Evolutionary conservation across 768 basidiomycete species (phyloP), one percentile per base, ranked within the genome.

Genomic region (Suillus tomentosus): DNA sequence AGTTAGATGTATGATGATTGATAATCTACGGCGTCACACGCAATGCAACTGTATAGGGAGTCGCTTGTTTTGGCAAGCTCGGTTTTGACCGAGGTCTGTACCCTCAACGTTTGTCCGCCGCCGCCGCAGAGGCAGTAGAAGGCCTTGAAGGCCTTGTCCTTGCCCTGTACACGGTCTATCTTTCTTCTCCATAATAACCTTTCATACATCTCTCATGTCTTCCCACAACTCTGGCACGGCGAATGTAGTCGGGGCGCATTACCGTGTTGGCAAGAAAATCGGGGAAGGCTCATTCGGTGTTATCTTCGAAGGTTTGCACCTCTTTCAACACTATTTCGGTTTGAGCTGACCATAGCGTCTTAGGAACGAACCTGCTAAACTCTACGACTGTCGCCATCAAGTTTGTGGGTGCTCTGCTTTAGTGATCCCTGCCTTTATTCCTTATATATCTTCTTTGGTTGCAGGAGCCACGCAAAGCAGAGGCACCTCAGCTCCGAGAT

Each of bases 351-450:
- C 59, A n/a, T 55, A 36, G 58, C 60, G 10, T 60, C 66, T 57
- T 73, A 98, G 96, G 96, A 34, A 96, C 95, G 9, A 99, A 99
- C 75, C 83, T 99, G 39, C 88, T 99, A 80, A 99, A 99, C 83
- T 95, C 92, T 4, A 95, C 96, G 81, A 96, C 95, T 11, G 96
- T 99, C 66, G 97, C 97, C 67, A 99, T 99, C 88, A 99, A 99
- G 84, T 99, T 99, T 86, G 97, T 99, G 73, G 79, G 96, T 88
- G 55, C 55, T 54, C 17, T 60, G 50, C 48, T 34, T 4, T 10
- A 54, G 13, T 14, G 37, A 13, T n/a, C 19, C 17, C n/a, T 43
- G 4, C 39, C 24, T 40, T 24, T 67, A n/a, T 40, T 55, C 55
- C 51, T n/a, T 19, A 27, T 67, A 64, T 69, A 66, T 62, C 37